These are phyloP conservation scores for Agarophyton chilense DNA, from an alignment of 23 red algal species.

Conservation along the genomic window DNA sequence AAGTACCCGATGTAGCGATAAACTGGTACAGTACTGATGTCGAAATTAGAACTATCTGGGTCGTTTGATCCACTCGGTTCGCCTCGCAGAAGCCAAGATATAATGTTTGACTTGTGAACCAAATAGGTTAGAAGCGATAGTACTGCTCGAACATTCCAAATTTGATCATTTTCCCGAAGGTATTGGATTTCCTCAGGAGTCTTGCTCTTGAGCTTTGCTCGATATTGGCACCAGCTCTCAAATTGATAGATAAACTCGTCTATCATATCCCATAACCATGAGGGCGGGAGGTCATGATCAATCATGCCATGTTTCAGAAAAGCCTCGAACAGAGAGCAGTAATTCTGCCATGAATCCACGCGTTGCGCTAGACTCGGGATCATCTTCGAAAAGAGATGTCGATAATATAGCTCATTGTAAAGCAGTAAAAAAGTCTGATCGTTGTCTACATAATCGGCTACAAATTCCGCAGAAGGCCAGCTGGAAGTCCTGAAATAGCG, in stretches of 20 bases:
- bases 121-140: constrained; percentile 82
- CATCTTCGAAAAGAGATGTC: constrained; percentile 87
- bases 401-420: constrained; percentile 95
- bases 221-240: constrained; percentile 93
- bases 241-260: constrained; percentile 99
- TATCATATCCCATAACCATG: constrained; percentile 99
- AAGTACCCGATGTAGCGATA: constrained; percentile 99
- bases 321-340: constrained; percentile 81
- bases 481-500: constrained; percentile 72
- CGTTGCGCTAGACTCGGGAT: constrained; percentile 77
- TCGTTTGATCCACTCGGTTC: constrained; percentile 77
- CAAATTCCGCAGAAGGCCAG: constrained; percentile 69
- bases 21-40: constrained; percentile 69
- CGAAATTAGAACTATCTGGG: constrained; percentile 80
- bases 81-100: constrained; percentile 81
- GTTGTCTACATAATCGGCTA: constrained; percentile 56
- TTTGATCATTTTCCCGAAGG: constrained; percentile 70
- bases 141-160: constrained; percentile 87
- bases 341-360: constrained; percentile 92
- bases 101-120: constrained; percentile 95
- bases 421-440: constrained; percentile 84
- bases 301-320: constrained; percentile 76
- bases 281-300: constrained; percentile 85
- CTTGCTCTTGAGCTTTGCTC: constrained; percentile 73
- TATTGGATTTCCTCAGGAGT: constrained; percentile 83